Percentiles rank a stretch among this genome's conserved stretches.
These are phyloP conservation scores for Boletus rubroflammeus DNA, from an alignment of 768 basidiomycete genomes.

Conservation along the genomic window DNA sequence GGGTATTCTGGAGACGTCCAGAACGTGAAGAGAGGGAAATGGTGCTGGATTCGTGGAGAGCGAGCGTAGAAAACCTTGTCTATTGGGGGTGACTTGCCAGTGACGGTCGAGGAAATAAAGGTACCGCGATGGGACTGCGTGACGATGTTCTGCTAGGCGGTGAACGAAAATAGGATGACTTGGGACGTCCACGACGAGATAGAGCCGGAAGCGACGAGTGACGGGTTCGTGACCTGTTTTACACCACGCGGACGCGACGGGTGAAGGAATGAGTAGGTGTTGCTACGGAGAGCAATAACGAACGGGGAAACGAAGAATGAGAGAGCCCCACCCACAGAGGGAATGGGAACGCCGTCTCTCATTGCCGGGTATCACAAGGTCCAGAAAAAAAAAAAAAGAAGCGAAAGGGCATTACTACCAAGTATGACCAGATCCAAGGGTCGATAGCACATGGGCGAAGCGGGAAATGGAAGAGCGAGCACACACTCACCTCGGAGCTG, in stretches of 20 bases:
- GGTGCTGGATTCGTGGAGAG: neutral
- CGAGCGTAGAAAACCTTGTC: neutral
- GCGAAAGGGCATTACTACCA: no score
- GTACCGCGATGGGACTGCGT: neutral
- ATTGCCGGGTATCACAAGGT: neutral
- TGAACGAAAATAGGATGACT: neutral
- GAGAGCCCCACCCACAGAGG: neutral
- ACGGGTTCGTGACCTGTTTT: neutral
- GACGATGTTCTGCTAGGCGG: neutral
- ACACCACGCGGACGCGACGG: neutral
- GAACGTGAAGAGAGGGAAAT: neutral
- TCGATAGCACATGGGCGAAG: neutral
- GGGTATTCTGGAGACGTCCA: neutral
- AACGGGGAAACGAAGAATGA: neutral
- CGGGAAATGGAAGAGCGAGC: neutral
- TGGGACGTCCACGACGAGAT: neutral
- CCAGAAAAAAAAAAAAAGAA: neutral
- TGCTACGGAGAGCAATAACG: neutral
- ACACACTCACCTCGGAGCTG: no score
- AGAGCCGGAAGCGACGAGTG: no score
- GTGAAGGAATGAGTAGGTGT: neutral
- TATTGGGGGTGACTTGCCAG: no score
- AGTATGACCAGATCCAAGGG: neutral
- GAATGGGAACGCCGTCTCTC: neutral
- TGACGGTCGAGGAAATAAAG: neutral